A percentile compares a stretch with the other conserved stretches of the same genome.
Conservation (phyloP, 257 asterid genomes). For the Nicotiana paniculata region DNA sequence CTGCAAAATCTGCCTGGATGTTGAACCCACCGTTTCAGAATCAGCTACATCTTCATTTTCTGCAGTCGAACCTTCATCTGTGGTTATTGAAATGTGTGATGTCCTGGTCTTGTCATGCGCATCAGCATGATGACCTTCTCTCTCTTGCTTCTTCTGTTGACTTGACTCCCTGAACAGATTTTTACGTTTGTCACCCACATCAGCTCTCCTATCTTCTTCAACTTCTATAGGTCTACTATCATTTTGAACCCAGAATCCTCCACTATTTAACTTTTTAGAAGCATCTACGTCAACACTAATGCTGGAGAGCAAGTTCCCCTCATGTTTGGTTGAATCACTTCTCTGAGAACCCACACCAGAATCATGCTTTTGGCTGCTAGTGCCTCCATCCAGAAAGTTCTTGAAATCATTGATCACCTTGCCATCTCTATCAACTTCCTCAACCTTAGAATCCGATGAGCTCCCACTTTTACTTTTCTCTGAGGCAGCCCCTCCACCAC, state of each 20-base stretch:
- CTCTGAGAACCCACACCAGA: constrained; percentile 27
- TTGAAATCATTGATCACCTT: constrained; percentile 85
- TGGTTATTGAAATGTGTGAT: constrained; percentile 81
- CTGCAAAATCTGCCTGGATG: constrained; percentile 53
- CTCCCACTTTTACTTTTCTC: constrained; percentile 49
- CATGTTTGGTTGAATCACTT: constrained; percentile 37
- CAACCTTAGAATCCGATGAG: constrained; percentile 54
- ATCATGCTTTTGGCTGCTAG: constrained; percentile 33
- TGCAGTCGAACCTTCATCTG: constrained; percentile 92
- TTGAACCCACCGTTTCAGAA: constrained; percentile 82
- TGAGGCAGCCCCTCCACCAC: constrained; percentile 56
- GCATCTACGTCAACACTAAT: constrained; percentile 43
- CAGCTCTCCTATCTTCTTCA: constrained; percentile 47
- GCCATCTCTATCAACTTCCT: constrained; percentile 71
- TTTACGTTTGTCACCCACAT: constrained; percentile 67
- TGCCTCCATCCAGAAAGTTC: constrained; percentile 85
- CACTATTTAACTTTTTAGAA: constrained; percentile 51
- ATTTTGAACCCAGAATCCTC: constrained; percentile 54
- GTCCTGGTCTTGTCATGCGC: constrained; percentile 49
- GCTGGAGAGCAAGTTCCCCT: constrained; percentile 44
- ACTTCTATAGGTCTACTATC: constrained; percentile 46
- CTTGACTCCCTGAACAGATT: constrained; percentile 38
- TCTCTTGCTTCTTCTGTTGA: constrained; percentile 58
- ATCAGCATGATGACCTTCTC: constrained; percentile 42
- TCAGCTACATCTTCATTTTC: constrained; percentile 97